Percentiles rank a stretch among this genome's conserved stretches.
phyloP scores from a whole-genome alignment of 768 basidiomycete species.

The Hericium rajendrae region DNA sequence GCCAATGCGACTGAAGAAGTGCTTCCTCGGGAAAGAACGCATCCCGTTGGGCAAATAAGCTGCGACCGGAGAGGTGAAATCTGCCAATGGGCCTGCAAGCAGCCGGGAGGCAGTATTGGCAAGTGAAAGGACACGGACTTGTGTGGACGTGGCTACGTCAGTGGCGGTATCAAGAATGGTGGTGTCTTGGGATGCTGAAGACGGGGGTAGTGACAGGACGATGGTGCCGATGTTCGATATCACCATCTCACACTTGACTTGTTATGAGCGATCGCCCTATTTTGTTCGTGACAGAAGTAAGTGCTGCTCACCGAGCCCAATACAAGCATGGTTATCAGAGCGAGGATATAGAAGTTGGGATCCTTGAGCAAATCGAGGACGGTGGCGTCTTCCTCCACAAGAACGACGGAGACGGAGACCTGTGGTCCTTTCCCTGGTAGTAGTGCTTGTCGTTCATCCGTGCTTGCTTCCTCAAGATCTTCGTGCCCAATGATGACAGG shows the following conservation, averaged over 20 bases:
- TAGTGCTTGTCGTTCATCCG: constrained; percentile 17
- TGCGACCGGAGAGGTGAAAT: constrained; percentile 57
- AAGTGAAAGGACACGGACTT: constrained; percentile 63
- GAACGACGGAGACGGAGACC: constrained; percentile 14
- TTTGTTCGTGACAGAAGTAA: no score
- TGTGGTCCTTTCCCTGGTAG: constrained; percentile 19
- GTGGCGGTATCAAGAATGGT: constrained; percentile 16
- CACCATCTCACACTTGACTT: constrained; percentile 48
- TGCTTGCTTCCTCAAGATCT: constrained; percentile 1
- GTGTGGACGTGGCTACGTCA: constrained; percentile 38
- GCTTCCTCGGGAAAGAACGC: constrained; percentile 33
- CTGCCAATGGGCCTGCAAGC: constrained; percentile 58
- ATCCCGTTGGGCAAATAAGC: constrained; percentile 30
- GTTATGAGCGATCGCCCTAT: no score
- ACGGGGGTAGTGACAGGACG: constrained; percentile 48
- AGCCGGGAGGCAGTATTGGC: constrained; percentile 68
- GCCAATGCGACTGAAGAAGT: constrained; percentile 47
- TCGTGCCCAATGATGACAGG: constrained; percentile 10
- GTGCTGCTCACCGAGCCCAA: constrained; percentile 62
- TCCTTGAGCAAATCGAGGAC: constrained; percentile 41
- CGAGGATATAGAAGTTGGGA: constrained; percentile 57
- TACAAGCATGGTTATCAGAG: constrained; percentile 36
- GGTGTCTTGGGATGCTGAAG: constrained; percentile 9
- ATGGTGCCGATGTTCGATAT: constrained; percentile 78
- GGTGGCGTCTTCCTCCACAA: constrained; percentile 22